A percentile compares a stretch with the other conserved stretches of the same genome.
Evolutionary conservation across 768 basidiomycete species (phyloP).

Genomic region (Trametes coccinea): DNA sequence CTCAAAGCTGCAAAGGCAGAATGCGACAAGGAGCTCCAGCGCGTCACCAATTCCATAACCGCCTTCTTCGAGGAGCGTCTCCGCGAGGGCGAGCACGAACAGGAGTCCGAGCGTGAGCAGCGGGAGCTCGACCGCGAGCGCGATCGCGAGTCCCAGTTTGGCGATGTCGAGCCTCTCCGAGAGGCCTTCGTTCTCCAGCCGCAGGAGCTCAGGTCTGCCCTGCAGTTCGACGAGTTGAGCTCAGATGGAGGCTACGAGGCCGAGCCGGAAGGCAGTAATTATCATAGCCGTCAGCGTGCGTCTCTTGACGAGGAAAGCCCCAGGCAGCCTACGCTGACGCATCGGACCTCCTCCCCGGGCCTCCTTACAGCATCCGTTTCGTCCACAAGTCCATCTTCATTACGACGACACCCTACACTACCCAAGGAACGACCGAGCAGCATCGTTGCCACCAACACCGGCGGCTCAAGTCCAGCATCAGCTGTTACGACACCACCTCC

Average conservation of each 20-base stretch:
- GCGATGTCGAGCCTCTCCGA: constrained; percentile 42
- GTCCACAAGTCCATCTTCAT: constrained; percentile 66
- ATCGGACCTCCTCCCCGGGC: constrained; percentile 55
- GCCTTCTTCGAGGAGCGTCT: constrained; percentile 91
- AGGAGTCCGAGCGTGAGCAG: constrained; percentile 64
- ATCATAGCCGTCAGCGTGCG: constrained; percentile 70
- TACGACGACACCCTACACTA: constrained; percentile 63
- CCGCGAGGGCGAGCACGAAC: constrained; percentile 67
- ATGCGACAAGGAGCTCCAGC: constrained; percentile 94
- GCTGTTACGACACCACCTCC: constrained; percentile 49
- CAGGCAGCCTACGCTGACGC: constrained; percentile 47
- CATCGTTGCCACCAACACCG: constrained; percentile 49
- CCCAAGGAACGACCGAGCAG: constrained; percentile 68
- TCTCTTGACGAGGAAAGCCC: constrained; percentile 48
- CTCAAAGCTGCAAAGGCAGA: constrained; percentile 93
- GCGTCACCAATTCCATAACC: constrained; percentile 93
- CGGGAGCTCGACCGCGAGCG: constrained; percentile 47
- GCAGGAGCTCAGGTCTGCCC: constrained; percentile 53
- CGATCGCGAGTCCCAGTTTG: constrained; percentile 56
- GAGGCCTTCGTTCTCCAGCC: constrained; percentile 64
- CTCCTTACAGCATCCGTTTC: constrained; percentile 66
- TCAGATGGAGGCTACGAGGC: constrained; percentile 85
- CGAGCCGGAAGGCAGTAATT: constrained; percentile 61
- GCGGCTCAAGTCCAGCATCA: constrained; percentile 56
- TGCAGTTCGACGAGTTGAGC: constrained; percentile 69